Base-by-base conservation (phyloP, 257 asterid genomes). In the Eucommia ulmoides region DNA sequence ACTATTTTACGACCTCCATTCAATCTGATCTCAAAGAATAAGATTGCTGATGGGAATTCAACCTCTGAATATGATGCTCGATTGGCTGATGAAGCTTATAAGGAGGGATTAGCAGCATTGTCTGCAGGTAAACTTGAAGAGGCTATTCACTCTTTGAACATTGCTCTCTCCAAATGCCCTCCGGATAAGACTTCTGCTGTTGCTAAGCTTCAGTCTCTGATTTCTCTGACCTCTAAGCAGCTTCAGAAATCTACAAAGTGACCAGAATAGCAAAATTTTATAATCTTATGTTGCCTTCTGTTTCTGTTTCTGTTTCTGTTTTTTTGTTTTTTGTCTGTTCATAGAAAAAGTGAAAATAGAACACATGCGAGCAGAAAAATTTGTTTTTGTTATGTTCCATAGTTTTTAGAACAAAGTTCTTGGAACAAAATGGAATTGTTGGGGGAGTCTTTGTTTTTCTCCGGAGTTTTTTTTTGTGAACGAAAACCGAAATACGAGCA, bases 161-260 rank as follows among this genome's bases (percentile, higher is more conserved):
- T 59, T 41, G 83, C 83, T 24, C 79, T 77, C 45, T 67, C 92
- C 59, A 69, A 65, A 19, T 77, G 86, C 70, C 81, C 83, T 0
- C 83, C 76, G 11, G 71, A 72, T n/a, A 60, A 57, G 71, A 69
- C 75, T 16, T 65, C 66, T 55, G 85, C 83, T 22, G 50, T 80
- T 62, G 62, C 72, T 52, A 81, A 74, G 65, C 59, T 81, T 60
- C 79, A 65, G 57, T 74, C 83, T 51, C 79, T 74, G 57, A 62
- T 81, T 45, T 77, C 83, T 33, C 51, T 23, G 18, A 61, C 78
- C 14, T 69, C 81, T 23, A 65, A 67, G 19, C 67, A 58, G 59
- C 65, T 44, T 52, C 45, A 38, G 1, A 70, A 60, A 54, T 42
- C 68, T 18, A 62, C 76, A 54, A 69, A 46, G 24, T 71, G 74